These are phyloP conservation scores for Neurospora tetraspora DNA, from an alignment of 495 filamentous ascomycete genomes.

Conservation along the genomic window DNA sequence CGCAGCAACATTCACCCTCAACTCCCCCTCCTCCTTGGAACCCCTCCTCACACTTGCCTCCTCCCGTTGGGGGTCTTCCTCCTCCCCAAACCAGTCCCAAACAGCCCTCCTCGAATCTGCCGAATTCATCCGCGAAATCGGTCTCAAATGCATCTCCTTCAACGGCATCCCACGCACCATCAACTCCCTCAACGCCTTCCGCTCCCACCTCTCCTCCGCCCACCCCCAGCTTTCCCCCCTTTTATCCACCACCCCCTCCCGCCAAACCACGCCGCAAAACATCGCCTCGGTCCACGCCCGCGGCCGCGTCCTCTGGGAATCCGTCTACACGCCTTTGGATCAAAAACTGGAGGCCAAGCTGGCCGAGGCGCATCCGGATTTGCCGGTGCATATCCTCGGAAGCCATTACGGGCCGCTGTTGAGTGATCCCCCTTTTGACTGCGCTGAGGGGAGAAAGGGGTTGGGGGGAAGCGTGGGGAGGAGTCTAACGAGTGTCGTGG, in stretches of 20 bases:
- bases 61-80: slow-evolving; percentile 4
- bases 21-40: slow-evolving; percentile 23
- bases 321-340: slow-evolving; percentile 63
- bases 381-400: slow-evolving; percentile 66
- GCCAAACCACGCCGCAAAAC: slow-evolving; percentile 37
- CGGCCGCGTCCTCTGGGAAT: slow-evolving; percentile 56
- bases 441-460: no score
- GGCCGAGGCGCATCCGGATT: slow-evolving; percentile 59
- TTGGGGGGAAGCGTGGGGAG: no score
- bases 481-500: slow-evolving; percentile 56
- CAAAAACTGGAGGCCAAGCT: slow-evolving; percentile 56
- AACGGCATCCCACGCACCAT: slow-evolving; percentile 77
- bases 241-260: slow-evolving; percentile 32
- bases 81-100: no score
- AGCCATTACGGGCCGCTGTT: slow-evolving; percentile 61
- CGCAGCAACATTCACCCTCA: slow-evolving; percentile 29
- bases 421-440: no score
- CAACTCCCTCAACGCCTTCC: slow-evolving; percentile 64
- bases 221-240: slow-evolving; percentile 29
- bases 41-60: slow-evolving; percentile 41
- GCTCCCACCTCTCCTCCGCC: slow-evolving; percentile 40
- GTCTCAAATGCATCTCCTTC: slow-evolving; percentile 74
- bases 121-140: slow-evolving; percentile 69
- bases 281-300: slow-evolving; percentile 41
- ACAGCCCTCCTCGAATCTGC: slow-evolving; percentile 49